Base-by-base conservation (phyloP, 2,329 filamentous ascomycete species). In the Claviceps sp. region DNA sequence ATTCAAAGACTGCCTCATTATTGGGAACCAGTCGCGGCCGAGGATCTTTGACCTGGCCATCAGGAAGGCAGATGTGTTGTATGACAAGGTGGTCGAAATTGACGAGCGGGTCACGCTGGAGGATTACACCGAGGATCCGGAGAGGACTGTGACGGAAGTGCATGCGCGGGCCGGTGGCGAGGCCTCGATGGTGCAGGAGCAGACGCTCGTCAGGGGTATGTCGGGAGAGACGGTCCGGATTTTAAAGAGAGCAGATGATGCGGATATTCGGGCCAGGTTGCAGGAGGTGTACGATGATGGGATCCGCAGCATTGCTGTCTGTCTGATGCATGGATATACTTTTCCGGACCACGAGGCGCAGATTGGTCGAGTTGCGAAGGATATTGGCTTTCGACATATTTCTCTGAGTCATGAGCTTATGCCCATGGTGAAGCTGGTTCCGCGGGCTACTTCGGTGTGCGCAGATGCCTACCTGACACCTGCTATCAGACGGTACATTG, bases 41-140 rank as follows among this genome's bases (percentile, higher is more conserved):
- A 76, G 83, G 55, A 84, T 89, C 51, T 89, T 89, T 57, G 84
- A 87, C 59, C 70, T 89, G 7, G 81, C 81, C 2, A 85, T 88
- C 44, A 69, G 75, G 50, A 80, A 84, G 51, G 80, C 84, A 0
- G 81, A 84, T 48, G 78, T 85, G 10, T 71, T 89, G 2, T 87
- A 87, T 61, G 78, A 84, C 58, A 75, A 69, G 38, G 84, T 88
- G 0, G 70, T 88, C 2, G 85, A 89, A 64, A 75, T 89, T n/a
- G 81, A 87, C 50, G 85, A 89, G 68, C 72, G 85, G 38, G 81
- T 89, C 4, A 87, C 84, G 0, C 67, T 89, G 47, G 84, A 88
- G 57, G 82, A 86, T 56, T 87, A 85, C 56, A 80, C 82, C 0
- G 84, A 88, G 61, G 82, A 88, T 53, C 84, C 84, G 0, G 70